phyloP scores from a whole-genome alignment of 768 basidiomycete genomes.

The Tricholoma furcatifolium region DNA sequence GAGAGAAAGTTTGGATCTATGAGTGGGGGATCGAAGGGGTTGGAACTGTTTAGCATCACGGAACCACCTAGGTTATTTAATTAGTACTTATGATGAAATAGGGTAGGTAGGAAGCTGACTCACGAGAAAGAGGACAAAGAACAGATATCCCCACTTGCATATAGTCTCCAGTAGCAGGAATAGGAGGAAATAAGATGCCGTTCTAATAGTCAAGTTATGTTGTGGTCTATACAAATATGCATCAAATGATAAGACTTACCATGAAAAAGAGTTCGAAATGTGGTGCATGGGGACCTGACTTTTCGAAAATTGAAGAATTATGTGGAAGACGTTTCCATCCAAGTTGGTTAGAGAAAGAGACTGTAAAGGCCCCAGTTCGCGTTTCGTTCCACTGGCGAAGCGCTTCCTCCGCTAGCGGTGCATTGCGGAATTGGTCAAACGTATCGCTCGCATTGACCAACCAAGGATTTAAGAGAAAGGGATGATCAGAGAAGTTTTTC shows the following conservation, averaged over 20 bases:
- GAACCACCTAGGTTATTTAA: constrained; percentile 16
- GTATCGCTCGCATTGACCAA: constrained; percentile 9
- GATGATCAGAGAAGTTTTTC: constrained; percentile 15
- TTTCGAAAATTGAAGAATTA: no score
- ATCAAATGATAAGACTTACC: no score
- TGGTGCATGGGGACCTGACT: no score
- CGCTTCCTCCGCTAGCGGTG: constrained; percentile 5
- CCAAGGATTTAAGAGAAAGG: background rate
- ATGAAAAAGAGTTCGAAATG: no score
- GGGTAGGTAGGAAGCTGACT: constrained; percentile 15
- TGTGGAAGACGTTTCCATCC: no score
- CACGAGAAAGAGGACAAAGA: background rate
- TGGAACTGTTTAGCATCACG: constrained; percentile 30
- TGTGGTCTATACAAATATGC: no score
- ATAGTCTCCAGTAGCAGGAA: background rate
- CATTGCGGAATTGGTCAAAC: constrained; percentile 14
- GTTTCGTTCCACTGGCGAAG: constrained; percentile 19
- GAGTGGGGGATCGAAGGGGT: constrained; percentile 37
- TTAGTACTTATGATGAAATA: background rate
- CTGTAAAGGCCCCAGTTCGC: constrained; percentile 20
- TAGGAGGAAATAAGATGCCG: background rate
- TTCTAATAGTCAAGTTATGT: no score
- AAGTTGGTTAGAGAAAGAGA: no score
- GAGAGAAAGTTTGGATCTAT: constrained; percentile 37
- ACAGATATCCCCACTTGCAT: background rate